Conservation (phyloP, 352 stramenopile genomes). For the Pythium phragmitis region DNA sequence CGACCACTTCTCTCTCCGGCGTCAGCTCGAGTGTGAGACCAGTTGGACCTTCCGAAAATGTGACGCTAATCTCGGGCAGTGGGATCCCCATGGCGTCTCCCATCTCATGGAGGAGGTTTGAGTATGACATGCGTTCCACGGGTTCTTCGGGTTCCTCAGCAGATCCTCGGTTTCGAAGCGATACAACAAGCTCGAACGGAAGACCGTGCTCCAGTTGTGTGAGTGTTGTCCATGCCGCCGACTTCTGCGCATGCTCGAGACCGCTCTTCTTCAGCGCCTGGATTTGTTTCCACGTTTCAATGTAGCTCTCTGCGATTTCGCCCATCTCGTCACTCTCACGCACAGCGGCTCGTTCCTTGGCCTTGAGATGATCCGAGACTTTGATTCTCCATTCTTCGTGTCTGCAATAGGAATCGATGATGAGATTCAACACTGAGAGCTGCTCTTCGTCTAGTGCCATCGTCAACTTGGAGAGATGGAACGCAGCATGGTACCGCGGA, state of each 20-base stretch:
- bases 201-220: conserved; percentile 66
- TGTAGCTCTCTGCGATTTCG: conserved; percentile 63
- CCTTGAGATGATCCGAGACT: conserved; percentile 69
- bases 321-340: conserved; percentile 41
- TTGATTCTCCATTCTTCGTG: conserved; percentile 77
- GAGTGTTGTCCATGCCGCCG: conserved; percentile 47
- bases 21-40: conserved; percentile 61
- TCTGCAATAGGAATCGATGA: conserved; percentile 66
- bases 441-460: conserved; percentile 84
- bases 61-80: conserved; percentile 77
- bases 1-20: conserved; percentile 34
- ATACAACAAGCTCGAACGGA: conserved; percentile 72
- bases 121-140: conserved; percentile 38
- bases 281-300: conserved; percentile 66
- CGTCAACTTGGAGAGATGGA: conserved; percentile 79
- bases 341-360: conserved; percentile 47
- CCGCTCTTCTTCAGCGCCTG: conserved; percentile 61
- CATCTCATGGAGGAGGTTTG: conserved; percentile 61
- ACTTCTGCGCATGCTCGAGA: conserved; percentile 66
- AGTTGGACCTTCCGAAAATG: conserved; percentile 60
- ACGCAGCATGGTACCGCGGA: conserved; percentile 70
- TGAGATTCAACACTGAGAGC: conserved; percentile 68
- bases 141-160: conserved; percentile 46
- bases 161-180: conserved; percentile 72
- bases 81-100: conserved; percentile 76